Percentiles rank a stretch among this genome's conserved stretches.
Evolutionary conservation across 192 early-diverging fungal species (phyloP).

Genomic region (Dimargaris verticillata): DNA sequence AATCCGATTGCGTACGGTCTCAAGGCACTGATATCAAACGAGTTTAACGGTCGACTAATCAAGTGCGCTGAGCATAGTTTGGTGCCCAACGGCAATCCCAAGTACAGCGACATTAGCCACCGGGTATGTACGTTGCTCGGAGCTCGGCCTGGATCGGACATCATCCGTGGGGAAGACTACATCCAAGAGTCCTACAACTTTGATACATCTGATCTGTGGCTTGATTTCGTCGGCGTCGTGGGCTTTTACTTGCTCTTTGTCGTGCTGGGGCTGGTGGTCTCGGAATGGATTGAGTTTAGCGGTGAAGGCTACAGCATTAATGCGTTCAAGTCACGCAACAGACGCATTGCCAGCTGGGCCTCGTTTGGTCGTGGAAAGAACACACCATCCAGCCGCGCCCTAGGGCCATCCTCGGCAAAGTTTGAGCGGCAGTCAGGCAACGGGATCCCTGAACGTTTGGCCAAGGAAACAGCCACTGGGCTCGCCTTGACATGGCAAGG

Average conservation of each 20-base stretch:
- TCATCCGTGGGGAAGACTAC: slow-evolving; percentile 46
- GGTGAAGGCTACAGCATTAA: slow-evolving; percentile 31
- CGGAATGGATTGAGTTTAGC: slow-evolving; percentile 47
- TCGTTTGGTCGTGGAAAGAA: neutral
- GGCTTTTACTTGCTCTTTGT: slow-evolving; percentile 27
- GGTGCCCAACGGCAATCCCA: slow-evolving; percentile 16
- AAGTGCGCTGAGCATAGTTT: slow-evolving; percentile 18
- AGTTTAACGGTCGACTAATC: slow-evolving; percentile 35
- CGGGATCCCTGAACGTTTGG: neutral
- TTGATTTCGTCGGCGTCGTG: slow-evolving; percentile 38
- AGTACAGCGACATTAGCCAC: slow-evolving; percentile 26
- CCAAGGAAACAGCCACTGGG: neutral
- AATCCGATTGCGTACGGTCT: slow-evolving; percentile 43
- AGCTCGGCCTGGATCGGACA: slow-evolving; percentile 27
- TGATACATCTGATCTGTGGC: slow-evolving; percentile 37
- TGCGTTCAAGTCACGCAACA: slow-evolving; percentile 25
- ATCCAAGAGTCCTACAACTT: slow-evolving; percentile 34
- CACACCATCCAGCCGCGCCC: slow-evolving; percentile 17
- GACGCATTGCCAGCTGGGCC: neutral
- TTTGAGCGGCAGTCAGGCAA: neutral
- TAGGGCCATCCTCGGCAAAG: slow-evolving; percentile 8
- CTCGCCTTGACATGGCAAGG: slow-evolving; percentile 40
- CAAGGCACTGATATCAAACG: slow-evolving; percentile 40
- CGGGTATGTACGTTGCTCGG: slow-evolving; percentile 52
- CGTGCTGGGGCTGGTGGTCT: slow-evolving; percentile 18